Percentiles rank a stretch among this genome's conserved stretches.
phyloP scores from a whole-genome alignment of 2,329 filamentous ascomycete species.

The Trichophyton simii region DNA sequence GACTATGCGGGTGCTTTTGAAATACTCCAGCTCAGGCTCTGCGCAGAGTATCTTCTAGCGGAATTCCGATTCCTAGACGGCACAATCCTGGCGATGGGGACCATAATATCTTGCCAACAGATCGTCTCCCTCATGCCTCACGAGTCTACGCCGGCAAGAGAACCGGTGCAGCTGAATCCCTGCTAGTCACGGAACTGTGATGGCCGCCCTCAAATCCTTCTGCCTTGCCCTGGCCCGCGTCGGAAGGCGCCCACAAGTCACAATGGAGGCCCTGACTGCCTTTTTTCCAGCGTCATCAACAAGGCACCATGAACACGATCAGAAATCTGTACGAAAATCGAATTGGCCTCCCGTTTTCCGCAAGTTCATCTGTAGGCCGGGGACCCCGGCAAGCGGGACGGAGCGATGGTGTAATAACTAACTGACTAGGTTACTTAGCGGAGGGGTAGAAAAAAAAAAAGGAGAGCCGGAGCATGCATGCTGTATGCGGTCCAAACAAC shows the following conservation, averaged over 20 bases:
- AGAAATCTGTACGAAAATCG: neutral
- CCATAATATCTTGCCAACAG: neutral
- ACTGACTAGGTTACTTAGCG: neutral
- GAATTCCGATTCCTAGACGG: neutral
- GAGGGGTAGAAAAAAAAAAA: neutral
- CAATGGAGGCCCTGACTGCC: neutral
- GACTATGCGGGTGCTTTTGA: neutral
- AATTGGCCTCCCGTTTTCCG: neutral
- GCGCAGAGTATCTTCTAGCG: neutral
- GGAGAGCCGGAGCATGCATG: neutral
- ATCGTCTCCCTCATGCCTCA: neutral
- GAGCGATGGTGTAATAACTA: neutral
- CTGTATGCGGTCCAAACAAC: neutral
- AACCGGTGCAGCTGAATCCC: neutral
- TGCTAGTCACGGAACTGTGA: neutral
- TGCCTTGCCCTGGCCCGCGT: neutral
- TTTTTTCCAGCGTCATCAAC: neutral
- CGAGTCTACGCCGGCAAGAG: neutral
- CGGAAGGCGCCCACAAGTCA: neutral
- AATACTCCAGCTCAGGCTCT: neutral
- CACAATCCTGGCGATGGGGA: neutral
- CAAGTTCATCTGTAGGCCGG: neutral
- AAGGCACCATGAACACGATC: neutral
- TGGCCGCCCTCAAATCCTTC: neutral
- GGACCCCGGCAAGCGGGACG: neutral